Conservation (phyloP, 2,329 filamentous ascomycete species). For the Aureobasidium sp. region DNA sequence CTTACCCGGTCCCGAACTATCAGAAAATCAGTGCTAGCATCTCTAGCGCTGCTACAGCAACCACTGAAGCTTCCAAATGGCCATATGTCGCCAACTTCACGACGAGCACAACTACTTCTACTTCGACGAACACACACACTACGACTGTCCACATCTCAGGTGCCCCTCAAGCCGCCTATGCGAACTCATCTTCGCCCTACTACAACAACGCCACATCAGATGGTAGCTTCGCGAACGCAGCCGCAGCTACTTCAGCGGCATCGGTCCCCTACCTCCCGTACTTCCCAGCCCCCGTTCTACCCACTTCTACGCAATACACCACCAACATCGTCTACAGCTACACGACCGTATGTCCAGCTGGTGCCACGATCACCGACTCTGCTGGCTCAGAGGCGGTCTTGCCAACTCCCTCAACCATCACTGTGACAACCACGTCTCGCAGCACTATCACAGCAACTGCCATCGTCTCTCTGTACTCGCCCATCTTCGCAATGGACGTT, state of each 20-base stretch:
- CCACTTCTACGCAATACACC: background rate
- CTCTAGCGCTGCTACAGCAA: constrained; percentile 1
- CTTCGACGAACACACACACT: background rate
- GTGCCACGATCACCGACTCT: background rate
- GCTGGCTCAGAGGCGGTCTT: background rate
- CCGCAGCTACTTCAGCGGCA: background rate
- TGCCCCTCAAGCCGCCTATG: background rate
- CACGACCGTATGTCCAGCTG: constrained; percentile 5
- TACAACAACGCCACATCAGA: background rate
- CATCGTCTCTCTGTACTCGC: background rate
- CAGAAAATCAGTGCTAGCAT: constrained; percentile 6
- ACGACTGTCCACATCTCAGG: background rate
- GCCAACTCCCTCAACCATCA: background rate
- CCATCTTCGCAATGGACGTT: background rate
- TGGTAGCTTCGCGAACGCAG: background rate
- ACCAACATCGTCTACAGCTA: background rate
- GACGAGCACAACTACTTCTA: constrained; percentile 1
- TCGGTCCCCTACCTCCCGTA: background rate
- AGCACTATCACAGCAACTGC: background rate
- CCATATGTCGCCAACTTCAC: background rate
- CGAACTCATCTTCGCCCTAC: background rate
- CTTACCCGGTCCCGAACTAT: constrained; percentile 11
- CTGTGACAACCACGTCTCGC: background rate
- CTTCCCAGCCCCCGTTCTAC: background rate
- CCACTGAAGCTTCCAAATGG: background rate